A percentile compares a stretch with the other conserved stretches of the same genome.
Evolutionary conservation across 163 green algal species (phyloP).

Genomic region (Scenedesmus sp.): DNA sequence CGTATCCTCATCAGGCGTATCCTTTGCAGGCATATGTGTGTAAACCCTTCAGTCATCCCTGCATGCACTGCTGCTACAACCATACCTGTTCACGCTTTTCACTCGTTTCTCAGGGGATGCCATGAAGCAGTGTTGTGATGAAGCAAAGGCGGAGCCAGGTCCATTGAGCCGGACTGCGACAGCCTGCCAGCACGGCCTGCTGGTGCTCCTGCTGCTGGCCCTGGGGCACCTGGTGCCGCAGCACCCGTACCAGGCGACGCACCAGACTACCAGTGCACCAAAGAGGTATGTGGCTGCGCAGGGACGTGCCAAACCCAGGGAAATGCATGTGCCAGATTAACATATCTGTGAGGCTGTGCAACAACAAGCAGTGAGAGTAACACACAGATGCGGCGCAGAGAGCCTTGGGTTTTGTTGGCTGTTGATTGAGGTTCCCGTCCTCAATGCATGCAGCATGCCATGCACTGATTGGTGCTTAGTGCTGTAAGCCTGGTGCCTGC

Average conservation of each 20-base stretch:
- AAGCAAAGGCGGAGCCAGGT: not conserved
- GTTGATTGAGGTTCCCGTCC: too few species aligned
- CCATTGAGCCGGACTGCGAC: not conserved
- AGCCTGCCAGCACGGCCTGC: not conserved
- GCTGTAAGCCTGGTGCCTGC: not conserved
- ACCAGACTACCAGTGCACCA: not conserved
- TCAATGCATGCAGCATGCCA: too few species aligned
- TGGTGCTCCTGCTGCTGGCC: not conserved
- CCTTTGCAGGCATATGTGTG: not conserved
- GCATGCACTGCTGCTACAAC: not conserved
- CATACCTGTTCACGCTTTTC: not conserved
- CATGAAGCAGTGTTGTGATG: slow-evolving; percentile 10
- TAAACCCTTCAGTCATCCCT: too few species aligned
- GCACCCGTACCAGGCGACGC: not conserved
- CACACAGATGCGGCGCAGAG: too few species aligned
- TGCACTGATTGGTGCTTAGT: too few species aligned
- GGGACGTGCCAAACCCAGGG: not conserved
- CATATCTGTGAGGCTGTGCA: too few species aligned
- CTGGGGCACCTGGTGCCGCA: not conserved
- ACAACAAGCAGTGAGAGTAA: too few species aligned
- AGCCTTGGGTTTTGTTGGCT: too few species aligned
- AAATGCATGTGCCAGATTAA: too few species aligned
- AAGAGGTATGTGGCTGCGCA: not conserved
- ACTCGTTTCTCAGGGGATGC: not conserved
- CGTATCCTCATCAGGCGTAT: too few species aligned